Evolutionary conservation across 441 rosid genomes (phyloP).

Genomic region (Cnidoscolus chayamansa): DNA sequence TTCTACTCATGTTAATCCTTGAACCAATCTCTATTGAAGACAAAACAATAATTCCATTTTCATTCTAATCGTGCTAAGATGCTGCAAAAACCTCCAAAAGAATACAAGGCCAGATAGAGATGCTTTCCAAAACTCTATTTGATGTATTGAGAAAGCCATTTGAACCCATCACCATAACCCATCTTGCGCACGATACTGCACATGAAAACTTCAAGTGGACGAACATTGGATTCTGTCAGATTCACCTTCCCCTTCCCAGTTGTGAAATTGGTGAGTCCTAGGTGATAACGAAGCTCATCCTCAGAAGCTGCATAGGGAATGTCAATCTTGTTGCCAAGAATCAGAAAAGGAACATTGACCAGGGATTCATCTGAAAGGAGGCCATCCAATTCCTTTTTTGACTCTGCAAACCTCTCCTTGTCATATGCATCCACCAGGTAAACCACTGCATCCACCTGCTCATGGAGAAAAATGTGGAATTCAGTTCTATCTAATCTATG

Average conservation of each 20-base stretch:
- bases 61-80: conserved; percentile 26
- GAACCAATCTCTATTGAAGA: conserved; percentile 5
- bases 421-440: conserved; percentile 90
- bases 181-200: conserved; percentile 95
- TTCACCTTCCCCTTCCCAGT: conserved; percentile 89
- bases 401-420: conserved; percentile 88
- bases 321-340: conserved; percentile 90
- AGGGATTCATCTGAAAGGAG: conserved; percentile 84
- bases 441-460: conserved; percentile 86
- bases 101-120: conserved; percentile 15
- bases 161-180: conserved; percentile 94
- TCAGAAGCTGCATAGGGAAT: conserved; percentile 90
- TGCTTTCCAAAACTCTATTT: conserved; percentile 38
- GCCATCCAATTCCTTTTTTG: conserved; percentile 86
- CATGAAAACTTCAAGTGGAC: conserved; percentile 88
- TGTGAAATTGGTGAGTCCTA: conserved; percentile 78
- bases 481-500: background rate
- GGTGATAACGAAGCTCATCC: conserved; percentile 77
- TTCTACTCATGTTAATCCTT: conserved; percentile 19
- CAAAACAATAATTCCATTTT: conserved; percentile 24
- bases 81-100: conserved; percentile 24
- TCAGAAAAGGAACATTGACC: conserved; percentile 73
- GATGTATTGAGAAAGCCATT: conserved; percentile 92
- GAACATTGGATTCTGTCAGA: conserved; percentile 66
- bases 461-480: conserved; percentile 1